Percentiles rank a stretch among this genome's conserved stretches.
Conservation (phyloP, 2,329 filamentous ascomycete genomes). For the Fusarium sp. region DNA sequence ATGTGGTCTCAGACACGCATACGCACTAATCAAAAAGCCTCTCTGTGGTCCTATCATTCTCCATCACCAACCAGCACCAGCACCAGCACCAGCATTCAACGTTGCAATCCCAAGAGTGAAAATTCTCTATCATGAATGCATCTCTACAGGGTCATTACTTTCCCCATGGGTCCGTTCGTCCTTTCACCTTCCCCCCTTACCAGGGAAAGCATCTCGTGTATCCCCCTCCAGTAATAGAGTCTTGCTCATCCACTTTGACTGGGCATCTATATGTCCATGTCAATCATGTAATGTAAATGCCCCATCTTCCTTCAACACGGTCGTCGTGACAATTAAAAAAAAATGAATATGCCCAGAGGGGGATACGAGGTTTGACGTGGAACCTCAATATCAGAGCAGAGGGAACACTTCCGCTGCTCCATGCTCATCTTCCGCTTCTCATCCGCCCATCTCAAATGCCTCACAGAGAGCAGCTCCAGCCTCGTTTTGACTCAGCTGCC, state of each 20-base stretch:
- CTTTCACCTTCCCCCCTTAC: background rate
- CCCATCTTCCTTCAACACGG: background rate
- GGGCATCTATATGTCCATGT: background rate
- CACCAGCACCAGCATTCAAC: background rate
- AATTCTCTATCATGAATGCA: background rate
- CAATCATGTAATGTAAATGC: background rate
- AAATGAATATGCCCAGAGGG: background rate
- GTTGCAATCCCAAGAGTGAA: background rate
- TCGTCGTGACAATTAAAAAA: background rate
- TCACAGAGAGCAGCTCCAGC: constrained; percentile 40
- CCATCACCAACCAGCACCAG: background rate
- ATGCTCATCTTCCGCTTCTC: background rate
- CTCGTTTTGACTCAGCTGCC: constrained; percentile 23
- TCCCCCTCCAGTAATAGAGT: background rate
- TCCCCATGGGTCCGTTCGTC: background rate
- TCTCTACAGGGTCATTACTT: background rate
- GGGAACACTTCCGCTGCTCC: background rate
- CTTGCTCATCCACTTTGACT: background rate
- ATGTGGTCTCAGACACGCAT: constrained; percentile 7
- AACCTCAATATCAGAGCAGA: background rate
- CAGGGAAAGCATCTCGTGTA: background rate
- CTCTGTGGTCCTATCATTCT: background rate
- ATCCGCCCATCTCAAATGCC: background rate
- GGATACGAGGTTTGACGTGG: background rate
- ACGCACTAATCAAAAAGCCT: background rate